Base-by-base conservation (phyloP, 106 monocot genomes). In the Allium fistulosum region DNA sequence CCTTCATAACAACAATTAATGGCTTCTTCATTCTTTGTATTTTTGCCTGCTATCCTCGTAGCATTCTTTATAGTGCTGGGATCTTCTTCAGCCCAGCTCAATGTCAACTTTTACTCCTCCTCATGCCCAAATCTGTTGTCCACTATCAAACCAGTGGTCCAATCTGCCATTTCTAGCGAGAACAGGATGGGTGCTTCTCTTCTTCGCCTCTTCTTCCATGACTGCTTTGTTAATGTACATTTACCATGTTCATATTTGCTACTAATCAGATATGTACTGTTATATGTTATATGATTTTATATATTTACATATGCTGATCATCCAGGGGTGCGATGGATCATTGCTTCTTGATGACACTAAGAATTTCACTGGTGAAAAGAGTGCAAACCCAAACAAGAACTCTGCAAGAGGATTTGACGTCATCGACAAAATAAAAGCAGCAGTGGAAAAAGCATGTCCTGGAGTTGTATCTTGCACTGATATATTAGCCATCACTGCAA, bases 331-430 rank as follows among this genome's bases (percentile, higher is more conserved):
- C 37, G 92, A 92, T 59, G 92, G 75, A 10, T 92, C 92, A 4
- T 46, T 91, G 51, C 77, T 91, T 16, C 59, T 91, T 48, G 91
- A 91, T 12, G 91, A 91, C 74, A 87, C 91, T 0, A 13, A 79
- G 4, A 91, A 49, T 69, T 91, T 91, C 66, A 87, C 84, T 13
- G 91, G 91, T 0, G 91, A 91, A 77, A 91, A 91, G 80, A 84
- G 50, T 7, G 84, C 91, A 5, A 37, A 26, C 6, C 81, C 91
- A 1, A 91, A 91, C 67, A 59, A 26, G 50, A 79, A 84, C 17
- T 84, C 87, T 1, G 78, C 76, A 1, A 74, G 91, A 71, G 87
- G 91, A 1, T 91, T 91, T 53, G 71, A 91, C 11, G 87, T 91
- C 18, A 73, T 91, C 18, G 87, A 91, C 75, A 81, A 59, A 4